These are phyloP conservation scores for Castanea mollissima DNA, from an alignment of 306 rosid species.

Conservation along the genomic window DNA sequence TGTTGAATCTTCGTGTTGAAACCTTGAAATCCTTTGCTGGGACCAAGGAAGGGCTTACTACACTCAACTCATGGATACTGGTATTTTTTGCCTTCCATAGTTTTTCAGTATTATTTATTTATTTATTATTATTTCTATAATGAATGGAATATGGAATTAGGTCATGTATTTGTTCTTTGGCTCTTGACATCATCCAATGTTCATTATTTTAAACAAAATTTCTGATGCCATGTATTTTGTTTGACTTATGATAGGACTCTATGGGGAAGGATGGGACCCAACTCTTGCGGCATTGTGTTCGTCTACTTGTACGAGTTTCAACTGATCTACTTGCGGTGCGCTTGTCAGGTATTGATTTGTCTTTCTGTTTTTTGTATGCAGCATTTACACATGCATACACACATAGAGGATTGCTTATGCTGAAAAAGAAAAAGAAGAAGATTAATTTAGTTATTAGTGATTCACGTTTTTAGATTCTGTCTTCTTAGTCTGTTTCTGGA, in stretches of 20 bases:
- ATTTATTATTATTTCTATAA: not conserved
- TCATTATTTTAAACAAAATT: constrained; percentile 18
- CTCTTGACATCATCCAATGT: constrained; percentile 2
- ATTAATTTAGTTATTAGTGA: not conserved
- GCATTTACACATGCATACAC: not conserved
- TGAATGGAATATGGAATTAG: not conserved
- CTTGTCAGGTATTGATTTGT: constrained; percentile 65
- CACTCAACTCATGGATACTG: constrained; percentile 96
- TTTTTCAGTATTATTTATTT: constrained; percentile 12
- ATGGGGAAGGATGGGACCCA: constrained; percentile 99
- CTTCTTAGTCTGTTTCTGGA: not conserved
- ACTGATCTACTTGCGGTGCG: constrained; percentile 92
- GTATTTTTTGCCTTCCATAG: constrained; percentile 37
- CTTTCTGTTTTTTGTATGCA: not conserved
- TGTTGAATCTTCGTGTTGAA: constrained; percentile 72
- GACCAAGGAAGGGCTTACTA: constrained; percentile 80
- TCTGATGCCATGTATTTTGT: constrained; percentile 23
- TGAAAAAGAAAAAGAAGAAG: not conserved
- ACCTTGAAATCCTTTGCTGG: constrained; percentile 91
- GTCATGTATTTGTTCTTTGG: constrained; percentile 13
- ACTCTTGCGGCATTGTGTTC: constrained; percentile 97
- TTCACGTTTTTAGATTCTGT: not conserved
- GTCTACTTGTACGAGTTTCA: constrained; percentile 94
- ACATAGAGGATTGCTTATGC: not conserved
- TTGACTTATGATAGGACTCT: constrained; percentile 60